Base-by-base conservation (phyloP, 2,329 filamentous ascomycete genomes). In the Aureobasidium sp. region DNA sequence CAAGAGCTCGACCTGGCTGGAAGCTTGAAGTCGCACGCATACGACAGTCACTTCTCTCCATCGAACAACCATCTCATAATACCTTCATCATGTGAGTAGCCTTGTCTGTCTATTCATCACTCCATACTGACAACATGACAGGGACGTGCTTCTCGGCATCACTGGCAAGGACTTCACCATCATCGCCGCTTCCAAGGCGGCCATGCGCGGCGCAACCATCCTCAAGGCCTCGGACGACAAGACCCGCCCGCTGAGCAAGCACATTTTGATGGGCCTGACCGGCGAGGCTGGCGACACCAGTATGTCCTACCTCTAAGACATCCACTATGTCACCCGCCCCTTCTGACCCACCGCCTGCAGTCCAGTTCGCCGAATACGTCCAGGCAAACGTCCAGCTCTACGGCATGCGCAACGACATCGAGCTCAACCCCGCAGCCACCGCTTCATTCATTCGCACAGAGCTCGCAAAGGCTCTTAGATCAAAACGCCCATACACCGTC, bases 131-230 rank as follows among this genome's bases (percentile, higher is more conserved):
- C 6, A 80, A 79, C 1, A 79, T 11, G 78, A 60, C 63, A 97
- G 92, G 94, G 94, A 99, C 86, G 90, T 97, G 75, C 84, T 99
- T 74, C 85, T 99, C 70, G 94, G 94, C 73, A 96, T 99, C 77
- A 97, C 93, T 64, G 95, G 94, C 81, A 96, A 96, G 82, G 95
- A 99, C 85, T 99, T 97, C 77, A 95, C 92, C 80, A 86, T 99
- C 83, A 87, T 99, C 75, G 94, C 91, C 71, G 90, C 94, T 71
- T 97, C 92, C 66, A 97, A 99, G 82, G 94, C 94, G 74, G 90
- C 92, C 71, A 97, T 97, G 92, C 87, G 94, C 80, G 94, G 94
- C 71, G 90, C 91, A 66, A 97, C 93, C 64, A 89, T 99, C 76
- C 87, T 99, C 74, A 99, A 99, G 79, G 85, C 90, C 63, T 84